Conservation (phyloP, 2,329 filamentous ascomycete genomes). For the Botrytis elliptica region DNA sequence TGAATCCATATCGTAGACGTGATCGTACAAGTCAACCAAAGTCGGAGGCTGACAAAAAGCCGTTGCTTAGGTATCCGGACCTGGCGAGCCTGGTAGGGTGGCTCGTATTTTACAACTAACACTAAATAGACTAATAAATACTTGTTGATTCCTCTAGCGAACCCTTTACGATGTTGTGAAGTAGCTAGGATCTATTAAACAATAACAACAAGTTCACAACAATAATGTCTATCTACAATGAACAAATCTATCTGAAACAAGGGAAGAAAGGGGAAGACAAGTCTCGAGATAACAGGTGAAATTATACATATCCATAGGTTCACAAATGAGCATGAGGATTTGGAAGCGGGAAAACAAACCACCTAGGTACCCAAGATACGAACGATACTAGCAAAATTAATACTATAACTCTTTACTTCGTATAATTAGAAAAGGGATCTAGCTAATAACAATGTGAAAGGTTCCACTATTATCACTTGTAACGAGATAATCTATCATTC, state of each 20-base stretch:
- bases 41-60: neutral
- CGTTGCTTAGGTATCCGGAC: no score
- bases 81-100: no score
- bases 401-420: neutral
- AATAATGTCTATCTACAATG: neutral
- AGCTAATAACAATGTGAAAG: neutral
- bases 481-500: slow-evolving; percentile 8
- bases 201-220: neutral
- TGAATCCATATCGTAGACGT: neutral
- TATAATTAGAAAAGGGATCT: slow-evolving; percentile 1
- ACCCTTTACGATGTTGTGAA: neutral
- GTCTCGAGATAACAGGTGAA: neutral
- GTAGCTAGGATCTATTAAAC: neutral
- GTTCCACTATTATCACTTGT: slow-evolving; percentile 1
- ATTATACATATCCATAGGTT: neutral
- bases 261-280: neutral
- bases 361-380: neutral
- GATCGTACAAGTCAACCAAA: neutral
- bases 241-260: neutral
- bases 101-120: neutral
- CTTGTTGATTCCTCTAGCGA: neutral
- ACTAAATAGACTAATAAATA: neutral
- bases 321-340: neutral
- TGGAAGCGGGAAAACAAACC: neutral
- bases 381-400: neutral